These are phyloP conservation scores for Aspergillaceae sp. DNA, from an alignment of 2,329 filamentous ascomycete genomes.

Conservation along the genomic window DNA sequence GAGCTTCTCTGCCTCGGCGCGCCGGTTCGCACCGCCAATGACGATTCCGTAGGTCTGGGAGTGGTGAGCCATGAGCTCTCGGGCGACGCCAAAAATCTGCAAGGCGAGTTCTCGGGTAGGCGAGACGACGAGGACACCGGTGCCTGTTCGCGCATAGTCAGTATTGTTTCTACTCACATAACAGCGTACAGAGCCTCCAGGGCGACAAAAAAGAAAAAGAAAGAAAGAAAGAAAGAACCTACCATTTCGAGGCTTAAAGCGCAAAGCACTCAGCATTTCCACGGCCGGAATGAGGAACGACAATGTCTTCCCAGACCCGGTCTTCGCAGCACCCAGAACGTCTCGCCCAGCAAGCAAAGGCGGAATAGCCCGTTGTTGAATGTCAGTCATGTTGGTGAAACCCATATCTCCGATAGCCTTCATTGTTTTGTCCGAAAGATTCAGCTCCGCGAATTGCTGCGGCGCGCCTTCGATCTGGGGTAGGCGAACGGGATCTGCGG, in stretches of 20 bases:
- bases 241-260: slow-evolving; percentile 89
- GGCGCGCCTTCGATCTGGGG: slow-evolving; percentile 55
- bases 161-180: too few relatives aligned
- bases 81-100: slow-evolving; percentile 90
- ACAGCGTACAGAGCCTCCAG: too few relatives aligned
- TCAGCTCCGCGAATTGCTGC: slow-evolving; percentile 69
- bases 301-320: slow-evolving; percentile 89
- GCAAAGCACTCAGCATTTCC: slow-evolving; percentile 81
- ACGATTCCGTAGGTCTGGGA: slow-evolving; percentile 94
- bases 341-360: slow-evolving; percentile 82
- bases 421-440: slow-evolving; percentile 80
- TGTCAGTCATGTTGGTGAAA: slow-evolving; percentile 91
- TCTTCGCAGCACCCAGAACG: slow-evolving; percentile 91
- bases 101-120: slow-evolving; percentile 89
- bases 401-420: slow-evolving; percentile 85
- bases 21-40: slow-evolving; percentile 85
- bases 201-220: slow-evolving; percentile 3
- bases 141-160: slow-evolving; percentile 37
- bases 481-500: slow-evolving; percentile 43
- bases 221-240: slow-evolving; percentile 8
- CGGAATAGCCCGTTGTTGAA: slow-evolving; percentile 79
- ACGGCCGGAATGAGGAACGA: slow-evolving; percentile 90
- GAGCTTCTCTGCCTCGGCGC: slow-evolving; percentile 89
- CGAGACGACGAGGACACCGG: slow-evolving; percentile 84
- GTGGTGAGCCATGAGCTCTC: slow-evolving; percentile 86